Evolutionary conservation across 1,284 basidiomycete species (phyloP).

Genomic region (Puccinia novopanici): DNA sequence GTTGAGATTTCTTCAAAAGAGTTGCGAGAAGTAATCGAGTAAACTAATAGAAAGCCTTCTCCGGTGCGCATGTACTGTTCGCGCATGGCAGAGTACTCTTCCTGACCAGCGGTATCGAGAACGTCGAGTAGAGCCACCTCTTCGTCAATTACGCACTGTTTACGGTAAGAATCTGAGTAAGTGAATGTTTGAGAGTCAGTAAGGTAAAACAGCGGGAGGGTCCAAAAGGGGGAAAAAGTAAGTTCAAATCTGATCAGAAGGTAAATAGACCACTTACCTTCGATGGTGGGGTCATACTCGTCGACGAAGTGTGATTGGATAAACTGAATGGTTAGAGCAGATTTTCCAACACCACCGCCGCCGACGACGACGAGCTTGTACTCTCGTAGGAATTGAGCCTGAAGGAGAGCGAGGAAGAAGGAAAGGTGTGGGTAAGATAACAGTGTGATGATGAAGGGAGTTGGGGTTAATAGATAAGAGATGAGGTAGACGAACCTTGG

Average conservation of each 20-base stretch:
- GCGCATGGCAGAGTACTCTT: constrained; percentile 98
- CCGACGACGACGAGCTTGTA: constrained; percentile 97
- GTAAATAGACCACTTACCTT: constrained; percentile 65
- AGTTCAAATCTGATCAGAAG: neutral
- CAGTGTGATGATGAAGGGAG: neutral
- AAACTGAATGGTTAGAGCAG: constrained; percentile 61
- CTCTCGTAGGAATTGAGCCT: constrained; percentile 90
- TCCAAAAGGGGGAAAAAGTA: too few species aligned
- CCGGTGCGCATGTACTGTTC: constrained; percentile 97
- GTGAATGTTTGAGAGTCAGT: too few species aligned
- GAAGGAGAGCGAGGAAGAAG: neutral
- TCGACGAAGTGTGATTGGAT: constrained; percentile 84
- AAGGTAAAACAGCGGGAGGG: too few species aligned
- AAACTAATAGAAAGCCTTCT: constrained; percentile 97
- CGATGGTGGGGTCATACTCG: constrained; percentile 97
- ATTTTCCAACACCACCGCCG: constrained; percentile 76
- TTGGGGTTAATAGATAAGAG: neutral
- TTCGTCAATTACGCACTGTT: constrained; percentile 74
- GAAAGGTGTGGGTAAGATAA: neutral
- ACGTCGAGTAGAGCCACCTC: constrained; percentile 97
- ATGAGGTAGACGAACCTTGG: neutral
- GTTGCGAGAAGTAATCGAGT: constrained; percentile 96
- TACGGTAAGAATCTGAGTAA: constrained; percentile 58
- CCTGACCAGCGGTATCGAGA: constrained; percentile 96
- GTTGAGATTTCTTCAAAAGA: constrained; percentile 97